phyloP scores from a whole-genome alignment of 108 stramenopile species.

The Fragilaria crotonensis region DNA sequence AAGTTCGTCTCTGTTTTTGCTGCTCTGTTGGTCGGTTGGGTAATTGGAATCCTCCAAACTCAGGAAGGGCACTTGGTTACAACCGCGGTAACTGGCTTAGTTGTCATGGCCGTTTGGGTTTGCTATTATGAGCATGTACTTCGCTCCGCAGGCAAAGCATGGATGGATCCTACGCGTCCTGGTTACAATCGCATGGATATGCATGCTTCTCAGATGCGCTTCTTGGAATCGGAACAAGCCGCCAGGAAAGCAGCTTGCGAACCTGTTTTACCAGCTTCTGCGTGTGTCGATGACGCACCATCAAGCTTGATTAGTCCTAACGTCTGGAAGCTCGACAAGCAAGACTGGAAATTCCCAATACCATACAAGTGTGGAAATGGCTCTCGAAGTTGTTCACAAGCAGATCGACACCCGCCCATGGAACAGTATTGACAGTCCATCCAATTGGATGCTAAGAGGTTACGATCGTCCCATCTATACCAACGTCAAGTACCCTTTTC shows the following conservation, averaged over 20 bases:
- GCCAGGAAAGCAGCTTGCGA: conserved; percentile 40
- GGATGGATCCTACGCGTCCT: conserved; percentile 52
- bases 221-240: conserved; percentile 10
- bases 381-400: conserved; percentile 8
- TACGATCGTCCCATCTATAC: conserved; percentile 46
- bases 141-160: conserved; percentile 17
- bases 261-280: conserved; percentile 21
- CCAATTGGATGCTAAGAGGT: conserved; percentile 47
- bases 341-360: conserved; percentile 32
- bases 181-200: conserved; percentile 28
- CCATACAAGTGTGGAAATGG: conserved; percentile 25
- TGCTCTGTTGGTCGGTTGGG: neutral
- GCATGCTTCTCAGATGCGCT: conserved; percentile 33
- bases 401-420: conserved; percentile 11
- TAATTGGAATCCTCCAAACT: neutral
- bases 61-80: neutral
- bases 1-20: conserved; percentile 16
- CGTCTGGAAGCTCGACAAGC: conserved; percentile 12
- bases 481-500: conserved; percentile 49
- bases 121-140: conserved; percentile 3
- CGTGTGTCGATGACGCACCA: neutral
- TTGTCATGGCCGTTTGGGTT: conserved; percentile 4
- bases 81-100: neutral
- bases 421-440: conserved; percentile 25
- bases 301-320: conserved; percentile 4